These are phyloP conservation scores for Hypoxylon sp. DNA, from an alignment of 2,329 filamentous ascomycete genomes.

Conservation along the genomic window DNA sequence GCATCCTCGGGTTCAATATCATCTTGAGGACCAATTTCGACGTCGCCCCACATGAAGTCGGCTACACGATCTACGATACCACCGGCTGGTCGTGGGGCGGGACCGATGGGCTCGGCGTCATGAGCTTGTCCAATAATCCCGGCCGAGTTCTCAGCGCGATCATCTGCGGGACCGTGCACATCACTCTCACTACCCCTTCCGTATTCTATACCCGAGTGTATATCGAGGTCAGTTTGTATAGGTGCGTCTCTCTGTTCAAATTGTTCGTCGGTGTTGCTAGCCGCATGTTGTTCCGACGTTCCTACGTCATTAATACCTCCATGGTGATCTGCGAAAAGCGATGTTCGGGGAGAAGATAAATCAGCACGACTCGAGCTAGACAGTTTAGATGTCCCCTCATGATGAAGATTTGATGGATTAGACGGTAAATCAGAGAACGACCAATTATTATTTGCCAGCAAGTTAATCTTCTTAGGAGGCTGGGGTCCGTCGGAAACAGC, in stretches of 20 bases:
- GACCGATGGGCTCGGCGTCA: slow-evolving; percentile 17
- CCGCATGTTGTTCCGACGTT: neutral
- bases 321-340: neutral
- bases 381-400: slow-evolving; percentile 30
- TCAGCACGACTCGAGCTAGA: slow-evolving; percentile 1
- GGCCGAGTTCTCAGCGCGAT: slow-evolving; percentile 6
- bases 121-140: slow-evolving; percentile 23
- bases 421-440: slow-evolving; percentile 64
- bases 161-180: slow-evolving; percentile 5
- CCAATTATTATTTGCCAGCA: slow-evolving; percentile 74
- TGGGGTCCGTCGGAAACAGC: slow-evolving; percentile 71
- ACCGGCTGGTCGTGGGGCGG: slow-evolving; percentile 47
- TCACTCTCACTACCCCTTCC: neutral
- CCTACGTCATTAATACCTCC: neutral
- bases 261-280: neutral
- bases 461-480: slow-evolving; percentile 61
- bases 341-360: slow-evolving; percentile 12
- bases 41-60: slow-evolving; percentile 74
- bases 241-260: neutral
- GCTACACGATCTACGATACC: slow-evolving; percentile 63
- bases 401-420: slow-evolving; percentile 24
- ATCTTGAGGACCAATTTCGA: slow-evolving; percentile 59
- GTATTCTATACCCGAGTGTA: slow-evolving; percentile 7
- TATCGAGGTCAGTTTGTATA: neutral
- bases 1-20: slow-evolving; percentile 66